Base-by-base conservation (phyloP, 371 early-diverging fungal genomes). In the Apophysomyces elegans region DNA sequence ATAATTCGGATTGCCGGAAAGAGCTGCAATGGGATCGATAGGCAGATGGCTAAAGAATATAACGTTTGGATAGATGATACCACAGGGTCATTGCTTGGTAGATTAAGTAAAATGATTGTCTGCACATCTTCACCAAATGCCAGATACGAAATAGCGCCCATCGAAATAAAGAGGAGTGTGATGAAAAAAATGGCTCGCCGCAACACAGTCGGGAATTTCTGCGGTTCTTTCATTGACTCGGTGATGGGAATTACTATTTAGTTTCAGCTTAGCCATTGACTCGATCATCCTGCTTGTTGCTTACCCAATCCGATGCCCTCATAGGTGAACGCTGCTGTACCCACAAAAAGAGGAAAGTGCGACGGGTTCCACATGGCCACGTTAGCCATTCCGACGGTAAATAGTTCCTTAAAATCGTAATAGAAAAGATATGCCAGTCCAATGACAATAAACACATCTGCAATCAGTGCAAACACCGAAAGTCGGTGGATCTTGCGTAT, bases 281-380 rank as follows among this genome's bases (percentile, higher is more conserved):
- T 14, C 14, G 45, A 26, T 39, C 12, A 21, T 21, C 32, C 12
- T 58, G 38, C 38, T 16, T 18, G 26, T 16, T 32, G 45, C 59
- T 84, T 82, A 77, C 85, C 88, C 44, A 95, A 69, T n/a, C 95
- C 93, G 71, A 94, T 92, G 36, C 96, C 96, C 73, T 95, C 96
- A 74, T 91, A 95, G 0, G 95, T 92, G 73, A 93, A 95, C 32
- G 93, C 88, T 68, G 94, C 91, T n/a, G 95, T 94, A 36, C 95
- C 95, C 60, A 95, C 84, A 72, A 93, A 93, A 11, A 95, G 69
- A 2, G 92, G 85, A 68, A 93, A 93, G 62, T 86, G 81, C 11
- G 83, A 69, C 21, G 84, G 72, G 71, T 93, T 94, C 80, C 92
- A 88, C 65, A 83, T 70, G 5, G 76, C 70, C 1, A 93, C 80